Evolutionary conservation across 1,284 basidiomycete species (phyloP).

Genomic region (Trichosporon faecale): DNA sequence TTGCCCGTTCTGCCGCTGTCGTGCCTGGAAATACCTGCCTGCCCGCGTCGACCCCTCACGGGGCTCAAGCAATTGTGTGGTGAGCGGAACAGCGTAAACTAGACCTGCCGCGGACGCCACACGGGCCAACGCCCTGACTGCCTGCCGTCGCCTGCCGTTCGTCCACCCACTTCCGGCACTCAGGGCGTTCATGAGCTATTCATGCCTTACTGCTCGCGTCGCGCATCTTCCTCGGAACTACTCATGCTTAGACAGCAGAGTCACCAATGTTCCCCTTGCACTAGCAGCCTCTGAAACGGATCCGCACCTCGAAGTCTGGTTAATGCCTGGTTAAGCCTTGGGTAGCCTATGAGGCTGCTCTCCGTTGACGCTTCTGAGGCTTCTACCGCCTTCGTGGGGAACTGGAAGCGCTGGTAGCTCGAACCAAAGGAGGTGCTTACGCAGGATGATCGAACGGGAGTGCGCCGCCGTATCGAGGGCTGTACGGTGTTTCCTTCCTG

Average conservation of each 20-base stretch:
- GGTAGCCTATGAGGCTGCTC: neutral
- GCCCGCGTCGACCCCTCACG: neutral
- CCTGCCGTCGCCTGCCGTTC: too few species aligned
- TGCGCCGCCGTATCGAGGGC: too few species aligned
- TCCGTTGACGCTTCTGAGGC: neutral
- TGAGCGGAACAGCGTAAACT: neutral
- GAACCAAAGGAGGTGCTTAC: too few species aligned
- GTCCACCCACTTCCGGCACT: too few species aligned
- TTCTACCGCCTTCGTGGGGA: neutral
- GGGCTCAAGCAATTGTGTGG: neutral
- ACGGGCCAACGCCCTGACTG: neutral
- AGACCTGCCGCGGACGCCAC: neutral
- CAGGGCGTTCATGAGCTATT: neutral
- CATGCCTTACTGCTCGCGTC: neutral
- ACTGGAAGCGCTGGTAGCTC: neutral
- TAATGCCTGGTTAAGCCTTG: neutral
- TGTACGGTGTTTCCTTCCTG: too few species aligned
- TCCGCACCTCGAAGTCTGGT: neutral
- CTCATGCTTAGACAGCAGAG: too few species aligned
- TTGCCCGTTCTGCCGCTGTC: neutral
- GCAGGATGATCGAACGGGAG: too few species aligned
- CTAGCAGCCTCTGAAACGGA: neutral
- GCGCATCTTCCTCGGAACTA: too few species aligned
- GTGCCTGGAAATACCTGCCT: neutral
- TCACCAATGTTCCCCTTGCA: neutral